Conservation (phyloP, 805 yeast genomes). For the Schwanniomyces occidentalis region DNA sequence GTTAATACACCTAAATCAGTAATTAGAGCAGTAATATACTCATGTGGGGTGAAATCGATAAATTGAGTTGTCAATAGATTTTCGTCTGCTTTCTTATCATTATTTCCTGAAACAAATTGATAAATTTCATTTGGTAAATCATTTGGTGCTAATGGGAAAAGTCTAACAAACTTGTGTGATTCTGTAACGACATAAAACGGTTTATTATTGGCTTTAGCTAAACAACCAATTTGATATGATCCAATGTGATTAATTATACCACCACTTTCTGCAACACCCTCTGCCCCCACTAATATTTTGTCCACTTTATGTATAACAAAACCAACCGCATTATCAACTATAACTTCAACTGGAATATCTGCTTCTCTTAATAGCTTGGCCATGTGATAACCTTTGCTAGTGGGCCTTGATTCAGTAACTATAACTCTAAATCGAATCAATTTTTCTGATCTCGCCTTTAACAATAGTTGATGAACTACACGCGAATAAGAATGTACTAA, state of each 20-base stretch:
- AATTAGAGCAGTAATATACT: slow-evolving; percentile 89
- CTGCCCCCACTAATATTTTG: slow-evolving; percentile 95
- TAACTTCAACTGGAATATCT: slow-evolving; percentile 83
- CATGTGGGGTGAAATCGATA: slow-evolving; percentile 94
- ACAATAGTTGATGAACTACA: slow-evolving; percentile 76
- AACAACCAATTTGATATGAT: slow-evolving; percentile 88
- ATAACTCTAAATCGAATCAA: slow-evolving; percentile 83
- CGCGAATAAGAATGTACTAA: slow-evolving; percentile 91
- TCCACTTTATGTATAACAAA: slow-evolving; percentile 87
- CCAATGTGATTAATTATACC: slow-evolving; percentile 97
- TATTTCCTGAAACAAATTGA: slow-evolving; percentile 21
- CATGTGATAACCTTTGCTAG: slow-evolving; percentile 71
- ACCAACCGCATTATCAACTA: slow-evolving; percentile 93
- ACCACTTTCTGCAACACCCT: slow-evolving; percentile 98
- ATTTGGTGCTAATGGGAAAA: slow-evolving; percentile 91
- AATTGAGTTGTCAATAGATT: slow-evolving; percentile 31
- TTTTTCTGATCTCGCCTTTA: slow-evolving; percentile 70
- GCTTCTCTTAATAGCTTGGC: slow-evolving; percentile 63
- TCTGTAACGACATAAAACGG: slow-evolving; percentile 95
- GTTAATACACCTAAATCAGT: slow-evolving; percentile 97
- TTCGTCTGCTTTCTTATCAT: slow-evolving; percentile 21
- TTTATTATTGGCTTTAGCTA: slow-evolving; percentile 86
- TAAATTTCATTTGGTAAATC: slow-evolving; percentile 66
- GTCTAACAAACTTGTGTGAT: slow-evolving; percentile 91
- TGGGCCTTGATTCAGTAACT: slow-evolving; percentile 91